Conservation (phyloP, 371 early-diverging fungal species). For the Thermomucor indicae-seudaticae region DNA sequence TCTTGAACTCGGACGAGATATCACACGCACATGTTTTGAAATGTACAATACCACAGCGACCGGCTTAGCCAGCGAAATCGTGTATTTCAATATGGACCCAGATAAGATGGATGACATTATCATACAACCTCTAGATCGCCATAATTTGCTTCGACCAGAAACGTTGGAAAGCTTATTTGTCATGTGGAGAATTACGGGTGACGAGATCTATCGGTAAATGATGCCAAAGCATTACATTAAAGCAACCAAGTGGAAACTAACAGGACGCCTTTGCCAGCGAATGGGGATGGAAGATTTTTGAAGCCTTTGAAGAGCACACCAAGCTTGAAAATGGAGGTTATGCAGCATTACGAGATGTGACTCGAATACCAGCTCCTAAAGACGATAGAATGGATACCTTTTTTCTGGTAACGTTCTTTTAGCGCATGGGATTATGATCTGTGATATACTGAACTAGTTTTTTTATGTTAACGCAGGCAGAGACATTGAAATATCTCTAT, state of each 20-base stretch:
- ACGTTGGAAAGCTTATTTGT: constrained; percentile 86
- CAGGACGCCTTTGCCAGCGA: constrained; percentile 50
- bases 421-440: neutral
- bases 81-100: constrained; percentile 44
- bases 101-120: constrained; percentile 54
- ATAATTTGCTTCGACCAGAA: constrained; percentile 82
- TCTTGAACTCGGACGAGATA: constrained; percentile 68
- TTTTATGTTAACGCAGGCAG: constrained; percentile 56
- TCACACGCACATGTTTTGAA: constrained; percentile 76
- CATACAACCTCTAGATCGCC: constrained; percentile 57
- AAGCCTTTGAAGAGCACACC: constrained; percentile 76
- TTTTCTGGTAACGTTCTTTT: constrained; percentile 44
- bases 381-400: constrained; percentile 81
- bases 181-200: constrained; percentile 80
- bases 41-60: constrained; percentile 79
- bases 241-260: neutral
- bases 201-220: constrained; percentile 62
- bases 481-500: constrained; percentile 95
- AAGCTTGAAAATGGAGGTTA: constrained; percentile 72
- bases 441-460: neutral
- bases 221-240: neutral
- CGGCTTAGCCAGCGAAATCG: constrained; percentile 84
- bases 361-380: constrained; percentile 40
- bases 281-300: constrained; percentile 89
- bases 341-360: constrained; percentile 73